Percentiles rank a stretch among this genome's conserved stretches.
Conservation (phyloP, 2,329 filamentous ascomycete genomes). For the Claviceps paspali region DNA sequence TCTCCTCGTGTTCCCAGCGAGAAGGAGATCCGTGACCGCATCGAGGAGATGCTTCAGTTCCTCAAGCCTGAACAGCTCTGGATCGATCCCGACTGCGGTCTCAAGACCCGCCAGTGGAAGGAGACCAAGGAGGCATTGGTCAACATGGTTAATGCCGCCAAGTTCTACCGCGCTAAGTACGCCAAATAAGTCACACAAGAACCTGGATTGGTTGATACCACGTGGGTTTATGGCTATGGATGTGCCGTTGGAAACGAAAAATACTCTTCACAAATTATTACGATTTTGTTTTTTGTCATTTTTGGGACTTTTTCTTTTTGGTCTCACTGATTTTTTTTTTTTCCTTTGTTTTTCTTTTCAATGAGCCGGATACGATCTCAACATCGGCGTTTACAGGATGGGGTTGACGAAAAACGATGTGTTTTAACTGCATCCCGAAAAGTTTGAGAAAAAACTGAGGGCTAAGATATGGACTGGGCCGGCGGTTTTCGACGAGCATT, state of each 20-base stretch:
- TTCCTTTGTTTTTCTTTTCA: constrained; percentile 18
- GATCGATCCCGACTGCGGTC: constrained; percentile 98
- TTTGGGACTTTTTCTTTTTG: background rate
- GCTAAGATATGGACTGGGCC: constrained; percentile 9
- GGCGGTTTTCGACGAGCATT: constrained; percentile 21
- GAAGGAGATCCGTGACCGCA: constrained; percentile 96
- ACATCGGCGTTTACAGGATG: constrained; percentile 38
- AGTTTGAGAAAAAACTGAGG: constrained; percentile 16
- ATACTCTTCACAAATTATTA: constrained; percentile 17
- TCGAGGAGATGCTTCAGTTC: constrained; percentile 95
- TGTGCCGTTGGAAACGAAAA: constrained; percentile 1
- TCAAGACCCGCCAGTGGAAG: constrained; percentile 97
- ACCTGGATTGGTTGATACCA: constrained; percentile 8
- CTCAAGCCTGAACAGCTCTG: constrained; percentile 98
- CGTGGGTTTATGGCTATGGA: constrained; percentile 5
- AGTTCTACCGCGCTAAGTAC: constrained; percentile 88
- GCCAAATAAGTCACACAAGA: constrained; percentile 35
- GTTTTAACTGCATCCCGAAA: constrained; percentile 22
- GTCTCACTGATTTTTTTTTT: background rate
- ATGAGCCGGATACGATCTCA: constrained; percentile 36
- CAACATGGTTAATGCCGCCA: constrained; percentile 98
- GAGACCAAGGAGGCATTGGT: constrained; percentile 92
- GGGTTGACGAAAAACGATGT: constrained; percentile 19
- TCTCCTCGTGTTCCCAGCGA: constrained; percentile 91
- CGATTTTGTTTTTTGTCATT: constrained; percentile 12